These are phyloP conservation scores for Metarhizium robertsii DNA, from an alignment of 2,329 filamentous ascomycete genomes.

Conservation along the genomic window DNA sequence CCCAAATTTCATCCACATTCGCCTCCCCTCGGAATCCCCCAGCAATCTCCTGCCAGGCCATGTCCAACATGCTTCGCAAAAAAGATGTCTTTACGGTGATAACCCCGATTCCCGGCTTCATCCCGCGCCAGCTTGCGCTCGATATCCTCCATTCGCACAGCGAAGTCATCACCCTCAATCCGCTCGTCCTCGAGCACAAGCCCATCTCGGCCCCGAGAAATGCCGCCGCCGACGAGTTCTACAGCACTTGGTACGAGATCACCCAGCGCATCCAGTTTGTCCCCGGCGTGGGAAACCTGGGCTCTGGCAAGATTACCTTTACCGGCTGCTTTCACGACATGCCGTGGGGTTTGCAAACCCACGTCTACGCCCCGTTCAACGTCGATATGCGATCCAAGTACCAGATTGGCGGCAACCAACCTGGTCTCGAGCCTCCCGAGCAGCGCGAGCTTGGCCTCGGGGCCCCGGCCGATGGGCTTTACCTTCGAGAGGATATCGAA, in stretches of 20 bases:
- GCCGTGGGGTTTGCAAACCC: slow-evolving; percentile 62
- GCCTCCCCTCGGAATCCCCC: too few species aligned
- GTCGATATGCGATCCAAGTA: slow-evolving; percentile 62
- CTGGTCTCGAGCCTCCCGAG: slow-evolving; percentile 53
- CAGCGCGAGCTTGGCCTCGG: slow-evolving; percentile 52
- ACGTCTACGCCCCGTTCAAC: slow-evolving; percentile 59
- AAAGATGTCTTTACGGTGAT: slow-evolving; percentile 59
- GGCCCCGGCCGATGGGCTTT: slow-evolving; percentile 54
- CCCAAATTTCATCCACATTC: neutral
- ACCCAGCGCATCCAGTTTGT: slow-evolving; percentile 59
- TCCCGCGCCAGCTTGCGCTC: slow-evolving; percentile 62
- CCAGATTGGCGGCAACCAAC: slow-evolving; percentile 59
- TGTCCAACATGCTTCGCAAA: slow-evolving; percentile 43
- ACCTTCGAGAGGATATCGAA: slow-evolving; percentile 61
- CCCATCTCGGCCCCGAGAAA: slow-evolving; percentile 58
- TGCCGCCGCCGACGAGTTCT: slow-evolving; percentile 61
- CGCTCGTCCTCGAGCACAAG: slow-evolving; percentile 55
- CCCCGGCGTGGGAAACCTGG: slow-evolving; percentile 55
- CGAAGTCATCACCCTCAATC: slow-evolving; percentile 63
- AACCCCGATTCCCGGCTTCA: slow-evolving; percentile 60
- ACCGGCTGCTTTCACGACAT: slow-evolving; percentile 65
- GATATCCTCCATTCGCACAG: slow-evolving; percentile 63
- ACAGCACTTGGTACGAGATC: slow-evolving; percentile 68
- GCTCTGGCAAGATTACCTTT: slow-evolving; percentile 57
- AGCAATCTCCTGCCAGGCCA: neutral